Evolutionary conservation across 2,329 filamentous ascomycete species (phyloP), one percentile per base, ranked within the genome.

Genomic region (Aureobasidium lini): DNA sequence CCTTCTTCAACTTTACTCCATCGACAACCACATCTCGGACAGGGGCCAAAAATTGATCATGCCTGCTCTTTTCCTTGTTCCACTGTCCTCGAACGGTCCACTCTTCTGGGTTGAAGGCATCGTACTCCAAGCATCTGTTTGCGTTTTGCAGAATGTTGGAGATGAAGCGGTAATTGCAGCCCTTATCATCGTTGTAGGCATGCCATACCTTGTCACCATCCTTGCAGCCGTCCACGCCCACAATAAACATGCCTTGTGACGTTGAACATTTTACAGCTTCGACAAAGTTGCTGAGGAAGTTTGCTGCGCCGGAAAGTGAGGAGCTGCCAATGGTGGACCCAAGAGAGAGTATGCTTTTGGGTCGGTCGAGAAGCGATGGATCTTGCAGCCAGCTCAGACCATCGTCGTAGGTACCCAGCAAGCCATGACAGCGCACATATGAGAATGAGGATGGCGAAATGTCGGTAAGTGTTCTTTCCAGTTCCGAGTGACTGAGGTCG

Each of bases 171-270:
- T 39, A 23, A 6, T 57, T 57, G 53, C 18, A 15, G 13, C 23
- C 42, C 6, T 57, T 15, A 4, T 23, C 8, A 23, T 57, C 53
- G 13, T 57, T 57, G 34, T 57, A 57, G 8, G 53, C 53, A 6
- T 18, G 40, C 43, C 43, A 46, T 9, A 57, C 53, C n/a, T 31
- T 57, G 18, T 47, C 32, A 5, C 13, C 23, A 16, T 57, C 53
- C 16, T 46, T 46, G 31, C 53, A 57, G 36, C 53, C 53, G 7
- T 57, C 53, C 9, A 57, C 34, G 16, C 42, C 53, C 1, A 57
- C n/a, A 8, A 57, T 36, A n/a, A 57, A 46, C 11, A 57, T 16
- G 13, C 42, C 16, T 10, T 16, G 39, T 31, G 47, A 6, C 7
- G 15, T 39, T 16, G 39, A 46, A 15, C 18, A 11, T 34, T 47